Evolutionary conservation across 108 stramenopile species (phyloP), one percentile per base, ranked within the genome.

Genomic region (Epithemia pelagica): DNA sequence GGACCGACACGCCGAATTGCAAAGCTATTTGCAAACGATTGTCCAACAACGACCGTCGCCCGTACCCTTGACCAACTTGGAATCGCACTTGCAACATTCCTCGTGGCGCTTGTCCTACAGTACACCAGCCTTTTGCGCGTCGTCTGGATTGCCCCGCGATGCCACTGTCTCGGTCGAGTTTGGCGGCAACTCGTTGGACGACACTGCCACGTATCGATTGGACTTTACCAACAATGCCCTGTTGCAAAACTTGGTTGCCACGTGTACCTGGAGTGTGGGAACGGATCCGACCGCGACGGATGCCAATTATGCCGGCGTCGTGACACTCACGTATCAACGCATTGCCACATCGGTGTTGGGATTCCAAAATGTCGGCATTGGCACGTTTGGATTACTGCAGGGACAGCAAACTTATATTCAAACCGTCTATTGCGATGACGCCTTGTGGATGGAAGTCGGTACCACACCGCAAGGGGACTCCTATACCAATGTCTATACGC

Each of bases 341-440:
- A 88, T 91, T 53, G 76, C 72, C 64, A 82, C 80, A 21, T 82
- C 85, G 58, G 76, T 81, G 0, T 82, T 88, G 67, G 90, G 90
- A 15, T 68, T 91, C 21, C 65, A 79, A 30, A 75, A 86, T 59
- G 28, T 91, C 46, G 78, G 78, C 0, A 74, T 85, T 52, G 86
- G 86, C 3, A 72, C 80, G 57, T 87, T 90, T 75, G 86, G 86
- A 23, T 61, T 91, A 67, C 69, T 91, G 1, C 71, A 88, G 68
- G 90, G 90, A 56, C 52, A 86, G 33, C 65, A 69, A 0, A 81
- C 61, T 29, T 80, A 73, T 32, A 73, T 91, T 56, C 74, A 84
- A 54, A 82, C 83, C 1, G 73, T 73, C 30, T 91, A 76, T 70
- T 88, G 81, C 65, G 90, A 91, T 74, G 79, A 75, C 19, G 65